These are phyloP conservation scores for Microsporum audouinii DNA, from an alignment of 2,329 filamentous ascomycete genomes.

Conservation along the genomic window DNA sequence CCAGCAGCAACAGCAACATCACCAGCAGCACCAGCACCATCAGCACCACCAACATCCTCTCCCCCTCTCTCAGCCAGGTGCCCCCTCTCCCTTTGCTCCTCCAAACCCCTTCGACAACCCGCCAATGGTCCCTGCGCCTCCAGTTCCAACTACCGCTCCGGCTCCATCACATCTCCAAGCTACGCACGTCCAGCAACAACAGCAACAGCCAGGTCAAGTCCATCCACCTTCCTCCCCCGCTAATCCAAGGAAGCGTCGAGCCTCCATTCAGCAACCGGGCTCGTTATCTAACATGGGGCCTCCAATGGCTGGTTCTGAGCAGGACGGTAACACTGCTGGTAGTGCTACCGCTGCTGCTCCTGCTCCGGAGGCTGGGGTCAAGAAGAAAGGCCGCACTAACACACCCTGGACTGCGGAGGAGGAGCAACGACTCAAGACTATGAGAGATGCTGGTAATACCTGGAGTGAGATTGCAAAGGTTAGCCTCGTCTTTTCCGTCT, in stretches of 20 bases:
- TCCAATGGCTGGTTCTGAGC: constrained; percentile 21
- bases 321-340: constrained; percentile 24
- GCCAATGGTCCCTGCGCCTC: constrained; percentile 27
- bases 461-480: constrained; percentile 99
- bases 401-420: constrained; percentile 96
- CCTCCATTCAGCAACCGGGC: constrained; percentile 28
- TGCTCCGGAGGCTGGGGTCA: constrained; percentile 42
- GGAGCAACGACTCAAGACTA: constrained; percentile 80
- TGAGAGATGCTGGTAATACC: constrained; percentile 84
- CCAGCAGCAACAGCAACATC: not conserved
- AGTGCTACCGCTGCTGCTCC: constrained; percentile 22
- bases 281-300: constrained; percentile 29
- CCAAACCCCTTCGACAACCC: constrained; percentile 28
- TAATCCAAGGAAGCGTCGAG: constrained; percentile 37
- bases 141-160: constrained; percentile 16
- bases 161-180: constrained; percentile 9
- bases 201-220: constrained; percentile 17
- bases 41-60: not conserved
- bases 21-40: not conserved
- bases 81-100: constrained; percentile 23
- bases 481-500: constrained; percentile 17
- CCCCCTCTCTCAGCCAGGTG: constrained; percentile 28
- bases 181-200: constrained; percentile 16
- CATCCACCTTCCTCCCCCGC: constrained; percentile 17
- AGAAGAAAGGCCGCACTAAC: constrained; percentile 94